Conservation (phyloP, 1,284 basidiomycete species). For the Malassezia dermatis region DNA sequence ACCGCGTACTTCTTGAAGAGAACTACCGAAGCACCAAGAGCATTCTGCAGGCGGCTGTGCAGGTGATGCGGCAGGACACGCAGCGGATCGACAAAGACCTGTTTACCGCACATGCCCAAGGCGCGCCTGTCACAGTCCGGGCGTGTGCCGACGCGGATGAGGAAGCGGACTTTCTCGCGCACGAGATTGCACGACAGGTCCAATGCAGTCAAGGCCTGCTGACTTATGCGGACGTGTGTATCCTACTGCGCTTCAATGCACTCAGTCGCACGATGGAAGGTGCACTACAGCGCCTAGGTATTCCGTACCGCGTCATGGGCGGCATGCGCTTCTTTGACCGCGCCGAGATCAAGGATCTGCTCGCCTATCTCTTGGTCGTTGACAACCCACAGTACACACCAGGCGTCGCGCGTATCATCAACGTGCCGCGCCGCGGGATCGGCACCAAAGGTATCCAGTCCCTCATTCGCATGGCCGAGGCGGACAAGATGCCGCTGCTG, state of each 20-base stretch:
- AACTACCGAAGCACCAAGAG: slow-evolving; percentile 76
- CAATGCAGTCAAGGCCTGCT: slow-evolving; percentile 58
- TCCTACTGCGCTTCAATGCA: slow-evolving; percentile 63
- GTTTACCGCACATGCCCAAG: slow-evolving; percentile 60
- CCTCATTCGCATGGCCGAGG: slow-evolving; percentile 55
- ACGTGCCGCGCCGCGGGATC: slow-evolving; percentile 63
- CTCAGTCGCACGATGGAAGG: slow-evolving; percentile 68
- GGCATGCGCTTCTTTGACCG: slow-evolving; percentile 82
- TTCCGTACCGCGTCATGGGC: slow-evolving; percentile 67
- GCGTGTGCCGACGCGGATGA: slow-evolving; percentile 20
- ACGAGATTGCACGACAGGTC: slow-evolving; percentile 62
- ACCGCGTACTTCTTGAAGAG: slow-evolving; percentile 68
- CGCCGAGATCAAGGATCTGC: slow-evolving; percentile 63
- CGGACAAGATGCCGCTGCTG: slow-evolving; percentile 56
- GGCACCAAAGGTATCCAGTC: slow-evolving; percentile 71
- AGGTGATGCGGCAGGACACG: slow-evolving; percentile 70
- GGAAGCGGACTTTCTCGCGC: slow-evolving; percentile 54
- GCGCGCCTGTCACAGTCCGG: slow-evolving; percentile 52
- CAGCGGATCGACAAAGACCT: slow-evolving; percentile 66
- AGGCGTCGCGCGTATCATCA: slow-evolving; percentile 67
- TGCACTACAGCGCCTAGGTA: slow-evolving; percentile 64
- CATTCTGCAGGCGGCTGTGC: slow-evolving; percentile 65
- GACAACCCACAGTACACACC: slow-evolving; percentile 65
- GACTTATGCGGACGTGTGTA: slow-evolving; percentile 50
- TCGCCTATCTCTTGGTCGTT: slow-evolving; percentile 63